Evolutionary conservation across 208 protist species (phyloP).

Genomic region (Herpetomonas tarakana): DNA sequence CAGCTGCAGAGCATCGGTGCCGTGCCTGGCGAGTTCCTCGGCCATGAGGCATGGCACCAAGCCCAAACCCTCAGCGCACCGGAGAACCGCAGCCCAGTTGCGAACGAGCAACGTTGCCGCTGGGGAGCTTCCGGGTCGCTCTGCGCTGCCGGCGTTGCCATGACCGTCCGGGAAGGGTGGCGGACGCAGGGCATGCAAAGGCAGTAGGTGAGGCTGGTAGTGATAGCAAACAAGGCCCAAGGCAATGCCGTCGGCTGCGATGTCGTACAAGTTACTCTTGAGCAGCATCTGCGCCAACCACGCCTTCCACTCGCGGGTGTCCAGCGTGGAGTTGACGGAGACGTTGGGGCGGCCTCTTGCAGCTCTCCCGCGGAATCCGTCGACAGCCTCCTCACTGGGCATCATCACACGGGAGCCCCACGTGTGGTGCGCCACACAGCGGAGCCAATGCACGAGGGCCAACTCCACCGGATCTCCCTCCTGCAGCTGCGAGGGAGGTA

Average conservation of each 20-base stretch:
- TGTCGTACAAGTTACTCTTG: slow-evolving; percentile 12
- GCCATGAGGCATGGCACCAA: slow-evolving; percentile 36
- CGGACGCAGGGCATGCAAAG: slow-evolving; percentile 8
- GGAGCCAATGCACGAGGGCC: neutral
- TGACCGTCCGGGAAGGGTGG: neutral
- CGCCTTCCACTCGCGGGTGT: neutral
- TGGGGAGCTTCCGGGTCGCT: too few species aligned
- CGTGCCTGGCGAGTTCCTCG: slow-evolving; percentile 50
- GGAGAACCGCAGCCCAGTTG: slow-evolving; percentile 27
- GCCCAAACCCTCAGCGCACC: slow-evolving; percentile 25
- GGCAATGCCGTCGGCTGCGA: slow-evolving; percentile 23
- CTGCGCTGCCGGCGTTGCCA: neutral
- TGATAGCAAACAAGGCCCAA: slow-evolving; percentile 31
- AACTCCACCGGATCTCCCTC: neutral
- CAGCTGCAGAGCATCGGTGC: slow-evolving; percentile 45
- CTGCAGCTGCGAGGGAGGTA: neutral
- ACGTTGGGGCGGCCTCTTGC: neutral
- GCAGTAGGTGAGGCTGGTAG: slow-evolving; percentile 51
- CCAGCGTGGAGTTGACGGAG: neutral
- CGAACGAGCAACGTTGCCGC: neutral
- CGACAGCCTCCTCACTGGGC: too few species aligned
- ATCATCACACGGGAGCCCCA: too few species aligned
- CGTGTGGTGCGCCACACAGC: too few species aligned
- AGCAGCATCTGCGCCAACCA: neutral
- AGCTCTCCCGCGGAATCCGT: too few species aligned